Evolutionary conservation across 1,284 basidiomycete genomes (phyloP).

Genomic region (Phellopilus nigrolimitatus): DNA sequence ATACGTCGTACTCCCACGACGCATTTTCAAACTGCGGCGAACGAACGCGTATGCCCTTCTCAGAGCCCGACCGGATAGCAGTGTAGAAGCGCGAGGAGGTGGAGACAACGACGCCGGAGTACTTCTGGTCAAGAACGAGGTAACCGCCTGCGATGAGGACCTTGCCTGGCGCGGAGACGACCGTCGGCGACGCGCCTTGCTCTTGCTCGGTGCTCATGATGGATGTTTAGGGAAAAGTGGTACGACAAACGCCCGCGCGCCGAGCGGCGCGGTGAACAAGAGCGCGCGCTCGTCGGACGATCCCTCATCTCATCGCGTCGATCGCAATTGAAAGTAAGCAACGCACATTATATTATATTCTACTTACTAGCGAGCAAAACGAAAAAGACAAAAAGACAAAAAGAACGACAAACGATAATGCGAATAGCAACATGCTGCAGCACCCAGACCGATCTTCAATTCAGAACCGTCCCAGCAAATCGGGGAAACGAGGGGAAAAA

Average conservation of each 20-base stretch:
- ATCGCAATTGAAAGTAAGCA: no score
- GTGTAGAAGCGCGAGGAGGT: constrained; percentile 95
- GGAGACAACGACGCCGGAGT: constrained; percentile 82
- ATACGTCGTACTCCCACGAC: constrained; percentile 71
- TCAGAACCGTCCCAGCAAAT: no score
- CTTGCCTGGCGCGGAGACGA: constrained; percentile 92
- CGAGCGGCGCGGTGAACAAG: background rate
- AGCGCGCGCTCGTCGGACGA: background rate
- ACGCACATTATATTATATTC: no score
- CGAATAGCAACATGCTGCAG: no score
- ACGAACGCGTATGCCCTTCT: constrained; percentile 56
- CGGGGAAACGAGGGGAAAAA: no score
- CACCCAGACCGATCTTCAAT: no score
- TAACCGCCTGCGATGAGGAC: constrained; percentile 94
- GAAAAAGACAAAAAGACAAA: no score
- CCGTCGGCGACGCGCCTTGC: constrained; percentile 33
- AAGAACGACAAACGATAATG: no score
- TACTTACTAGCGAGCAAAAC: no score
- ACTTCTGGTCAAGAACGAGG: constrained; percentile 83
- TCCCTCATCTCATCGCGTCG: no score
- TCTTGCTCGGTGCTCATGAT: constrained; percentile 10
- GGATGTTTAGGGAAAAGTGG: background rate
- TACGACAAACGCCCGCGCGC: background rate
- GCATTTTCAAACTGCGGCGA: constrained; percentile 90
- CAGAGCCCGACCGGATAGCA: constrained; percentile 37